Evolutionary conservation across 805 yeast species (phyloP).

Genomic region (Saccharomycopsis vini): DNA sequence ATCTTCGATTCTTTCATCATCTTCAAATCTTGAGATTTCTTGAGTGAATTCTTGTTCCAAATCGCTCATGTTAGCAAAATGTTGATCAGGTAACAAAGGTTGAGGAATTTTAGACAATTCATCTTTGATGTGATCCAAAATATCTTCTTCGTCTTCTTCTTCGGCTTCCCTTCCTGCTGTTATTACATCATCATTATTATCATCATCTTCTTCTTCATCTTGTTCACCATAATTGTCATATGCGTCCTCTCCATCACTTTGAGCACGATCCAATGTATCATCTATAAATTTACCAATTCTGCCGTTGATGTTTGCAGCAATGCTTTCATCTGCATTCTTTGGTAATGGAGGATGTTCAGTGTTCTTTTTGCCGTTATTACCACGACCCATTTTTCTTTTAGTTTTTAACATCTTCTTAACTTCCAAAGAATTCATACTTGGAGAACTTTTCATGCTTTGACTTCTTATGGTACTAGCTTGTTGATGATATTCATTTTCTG

Average conservation of each 20-base stretch:
- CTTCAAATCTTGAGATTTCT: constrained; percentile 11
- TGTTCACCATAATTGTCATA: too few relatives aligned
- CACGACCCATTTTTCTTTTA: constrained; percentile 15
- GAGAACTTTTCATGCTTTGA: constrained; percentile 40
- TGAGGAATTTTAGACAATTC: constrained; percentile 17
- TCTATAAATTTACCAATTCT: constrained; percentile 13
- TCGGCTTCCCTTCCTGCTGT: constrained; percentile 3
- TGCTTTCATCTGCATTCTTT: background rate
- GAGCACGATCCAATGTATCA: constrained; percentile 14
- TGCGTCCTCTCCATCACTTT: constrained; percentile 7
- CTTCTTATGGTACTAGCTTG: constrained; percentile 31
- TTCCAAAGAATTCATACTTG: constrained; percentile 40
- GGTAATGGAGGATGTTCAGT: background rate
- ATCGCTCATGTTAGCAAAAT: constrained; percentile 15
- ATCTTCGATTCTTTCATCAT: constrained; percentile 5
- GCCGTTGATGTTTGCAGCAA: background rate
- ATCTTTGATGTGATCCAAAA: constrained; percentile 12
- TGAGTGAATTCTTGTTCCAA: constrained; percentile 15
- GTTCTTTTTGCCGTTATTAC: background rate
- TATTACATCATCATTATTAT: constrained; percentile 1
- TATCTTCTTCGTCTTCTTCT: constrained; percentile 7
- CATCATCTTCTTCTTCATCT: constrained; percentile 3
- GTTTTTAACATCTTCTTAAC: constrained; percentile 33
- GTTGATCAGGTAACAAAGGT: constrained; percentile 20
- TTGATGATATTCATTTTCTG: constrained; percentile 2